Base-by-base conservation (phyloP, 176 grass and related monocot genomes). In the Guadua angustifolia region DNA sequence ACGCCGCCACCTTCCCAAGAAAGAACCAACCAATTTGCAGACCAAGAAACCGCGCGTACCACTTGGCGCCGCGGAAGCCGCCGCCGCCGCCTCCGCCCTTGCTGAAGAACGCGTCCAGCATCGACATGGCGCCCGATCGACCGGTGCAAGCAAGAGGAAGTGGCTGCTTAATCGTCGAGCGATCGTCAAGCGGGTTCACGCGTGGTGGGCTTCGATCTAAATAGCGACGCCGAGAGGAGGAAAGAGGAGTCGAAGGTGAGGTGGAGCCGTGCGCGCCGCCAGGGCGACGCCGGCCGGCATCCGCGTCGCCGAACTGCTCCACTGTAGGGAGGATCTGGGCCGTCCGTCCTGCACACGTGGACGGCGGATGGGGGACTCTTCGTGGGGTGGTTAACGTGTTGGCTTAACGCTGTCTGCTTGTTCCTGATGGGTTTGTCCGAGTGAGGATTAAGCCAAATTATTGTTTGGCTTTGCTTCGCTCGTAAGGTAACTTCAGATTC, bases 81-180 rank as follows among this genome's bases (percentile, higher is more conserved):
- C 74, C 89, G 67, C 46, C 88, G 32, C 85, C 89, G 67, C 46
- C 88, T 22, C 85, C 89, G 67, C 87, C 90, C 70, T 87, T 90
- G 60, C 74, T 71, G 91, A 99, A 99, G 93, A 98, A 98, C 2
- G 87, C 78, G 84, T 98, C 95, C 47, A 98, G 90, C 93, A 98
- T 92, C 88, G 92, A 94, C 92, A 95, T 98, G 79, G 75, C 88
- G 39, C 14, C 50, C 63, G 22, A 33, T 69, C 8, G 58, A 68
- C 44, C 40, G 7, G n/a, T 5, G 11, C 13, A 21, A 15, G 68
- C 15, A 36, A 11, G 7, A 42, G 15, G 3, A 1, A 65, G 72
- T 9, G 62, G 73, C 6, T 16, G 46, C 68, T 47, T 3, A 10
- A 70, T 43, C 29, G 44, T 9, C 44, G 22, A 7, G 21, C 4